A percentile compares a stretch with the other conserved stretches of the same genome.
phyloP scores from a whole-genome alignment of 192 early-diverging fungal genomes.

The Coemansia sp. region DNA sequence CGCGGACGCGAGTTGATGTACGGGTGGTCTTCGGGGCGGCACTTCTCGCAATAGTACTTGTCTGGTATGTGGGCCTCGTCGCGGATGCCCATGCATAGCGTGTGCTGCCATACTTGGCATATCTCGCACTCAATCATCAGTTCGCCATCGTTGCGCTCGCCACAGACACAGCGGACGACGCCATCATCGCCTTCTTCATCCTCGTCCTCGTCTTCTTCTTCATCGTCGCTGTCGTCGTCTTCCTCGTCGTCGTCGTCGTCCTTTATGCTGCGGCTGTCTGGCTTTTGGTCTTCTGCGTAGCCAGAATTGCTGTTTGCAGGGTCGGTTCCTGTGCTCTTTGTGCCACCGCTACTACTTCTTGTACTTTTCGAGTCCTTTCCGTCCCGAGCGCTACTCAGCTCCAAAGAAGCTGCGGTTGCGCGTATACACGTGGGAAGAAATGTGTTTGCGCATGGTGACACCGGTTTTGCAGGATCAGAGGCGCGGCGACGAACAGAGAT shows the following conservation, averaged over 20 bases:
- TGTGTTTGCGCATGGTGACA: no score
- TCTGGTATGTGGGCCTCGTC: constrained; percentile 76
- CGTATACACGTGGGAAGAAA: neutral
- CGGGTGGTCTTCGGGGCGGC: constrained; percentile 78
- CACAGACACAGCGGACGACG: constrained; percentile 52
- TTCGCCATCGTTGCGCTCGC: constrained; percentile 61
- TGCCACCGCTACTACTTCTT: neutral
- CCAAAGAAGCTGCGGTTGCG: neutral
- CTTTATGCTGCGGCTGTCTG: constrained; percentile 1
- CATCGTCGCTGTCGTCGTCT: constrained; percentile 10
- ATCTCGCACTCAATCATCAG: constrained; percentile 94
- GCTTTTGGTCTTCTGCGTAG: neutral
- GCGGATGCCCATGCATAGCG: constrained; percentile 83
- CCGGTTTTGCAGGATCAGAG: neutral
- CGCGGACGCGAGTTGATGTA: constrained; percentile 56
- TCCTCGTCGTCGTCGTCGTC: neutral
- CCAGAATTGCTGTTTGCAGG: neutral
- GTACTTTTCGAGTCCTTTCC: neutral
- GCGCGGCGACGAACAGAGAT: neutral
- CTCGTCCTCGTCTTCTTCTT: constrained; percentile 15
- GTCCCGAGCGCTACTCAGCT: neutral
- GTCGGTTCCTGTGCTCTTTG: neutral
- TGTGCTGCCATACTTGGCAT: constrained; percentile 94
- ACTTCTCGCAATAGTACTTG: constrained; percentile 91
- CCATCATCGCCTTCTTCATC: constrained; percentile 38